These are phyloP conservation scores for Geotrichum carabidarum DNA, from an alignment of 1,139 yeast genomes.

Conservation along the genomic window DNA sequence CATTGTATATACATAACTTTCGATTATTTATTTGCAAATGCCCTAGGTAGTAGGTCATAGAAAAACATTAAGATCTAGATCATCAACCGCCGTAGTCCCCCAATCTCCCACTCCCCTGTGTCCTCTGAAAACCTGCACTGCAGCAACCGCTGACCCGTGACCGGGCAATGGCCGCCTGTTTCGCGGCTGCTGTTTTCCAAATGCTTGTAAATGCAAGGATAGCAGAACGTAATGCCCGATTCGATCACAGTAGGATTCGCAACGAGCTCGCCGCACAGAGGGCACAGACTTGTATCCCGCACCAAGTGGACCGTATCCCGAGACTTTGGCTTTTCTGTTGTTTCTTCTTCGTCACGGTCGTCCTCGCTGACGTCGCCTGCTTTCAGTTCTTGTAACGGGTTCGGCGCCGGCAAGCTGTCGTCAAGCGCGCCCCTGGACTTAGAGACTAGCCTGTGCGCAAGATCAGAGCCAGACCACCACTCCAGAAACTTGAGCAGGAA, in stretches of 20 bases:
- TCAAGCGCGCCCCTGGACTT: slow-evolving; percentile 46
- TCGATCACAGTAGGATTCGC: slow-evolving; percentile 83
- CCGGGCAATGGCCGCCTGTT: slow-evolving; percentile 78
- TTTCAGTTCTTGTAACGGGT: slow-evolving; percentile 21
- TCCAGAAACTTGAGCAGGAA: slow-evolving; percentile 81
- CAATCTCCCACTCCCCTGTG: slow-evolving; percentile 62
- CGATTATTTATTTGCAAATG: background rate
- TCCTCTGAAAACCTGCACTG: slow-evolving; percentile 65
- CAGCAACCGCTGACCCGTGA: slow-evolving; percentile 66
- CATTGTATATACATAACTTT: background rate
- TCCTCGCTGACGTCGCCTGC: background rate
- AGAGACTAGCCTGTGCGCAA: slow-evolving; percentile 57
- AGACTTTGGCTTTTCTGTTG: slow-evolving; percentile 14
- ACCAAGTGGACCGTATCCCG: slow-evolving; percentile 25
- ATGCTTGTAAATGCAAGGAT: slow-evolving; percentile 72
- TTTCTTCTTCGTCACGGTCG: slow-evolving; percentile 19
- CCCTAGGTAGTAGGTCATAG: background rate
- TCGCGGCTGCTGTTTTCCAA: slow-evolving; percentile 44
- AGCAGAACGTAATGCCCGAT: slow-evolving; percentile 88
- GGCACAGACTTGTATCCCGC: slow-evolving; percentile 48
- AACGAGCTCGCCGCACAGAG: slow-evolving; percentile 62
- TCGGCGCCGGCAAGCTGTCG: slow-evolving; percentile 44
- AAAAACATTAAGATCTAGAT: slow-evolving; percentile 36
- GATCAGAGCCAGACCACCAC: slow-evolving; percentile 88
- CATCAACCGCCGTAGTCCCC: slow-evolving; percentile 68